Evolutionary conservation across 257 asterid species (phyloP), one percentile per base, ranked within the genome.

Genomic region (Lithospermum erythrorhizon): DNA sequence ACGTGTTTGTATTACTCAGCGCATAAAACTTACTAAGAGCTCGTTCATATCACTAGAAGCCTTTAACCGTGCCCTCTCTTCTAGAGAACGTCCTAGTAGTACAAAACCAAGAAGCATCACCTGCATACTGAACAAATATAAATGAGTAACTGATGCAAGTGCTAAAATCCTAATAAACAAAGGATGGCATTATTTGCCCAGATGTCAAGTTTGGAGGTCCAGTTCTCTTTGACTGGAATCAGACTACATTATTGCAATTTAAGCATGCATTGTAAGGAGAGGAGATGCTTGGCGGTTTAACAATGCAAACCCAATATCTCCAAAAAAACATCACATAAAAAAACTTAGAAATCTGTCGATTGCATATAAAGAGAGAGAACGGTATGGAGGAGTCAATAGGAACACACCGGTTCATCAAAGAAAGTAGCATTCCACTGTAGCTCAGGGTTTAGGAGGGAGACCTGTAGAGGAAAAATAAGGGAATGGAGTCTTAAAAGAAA

Each of bases 51-150:
- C 96, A 81, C 98, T 87, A 61, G 96, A 90, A 67, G 95, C 98
- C 72, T 78, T 82, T 68, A 90, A 78, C 73, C 98, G 82, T 59
- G 96, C 98, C 75, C 94, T 85, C 80, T 90, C 98, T 82, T 87
- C 98, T 55, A 90, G 82, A 22, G 98, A 83, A 72, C 98, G 96
- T 51, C 98, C 96, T 55, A 90, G 78, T 57, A 90, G 82, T 53
- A 87, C 94, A 76, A 90, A 90, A 70, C 98, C 96, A 76, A 90
- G 98, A 90, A 90, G 98, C 98, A 90, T 90, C 82, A 90, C 98
- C 98, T 90, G 98, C 84, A 68, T 76, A 73, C 94, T 87, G 84
- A 76, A 72, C 72, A 83, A 66, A 63, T 57, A 57, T 65, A 63
- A 72, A 71, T 78, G 81, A 82, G 80, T 69, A 78, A 70, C 68